Evolutionary conservation across 805 yeast genomes (phyloP).

Genomic region (Zygosaccharomyces gambellarensis): DNA sequence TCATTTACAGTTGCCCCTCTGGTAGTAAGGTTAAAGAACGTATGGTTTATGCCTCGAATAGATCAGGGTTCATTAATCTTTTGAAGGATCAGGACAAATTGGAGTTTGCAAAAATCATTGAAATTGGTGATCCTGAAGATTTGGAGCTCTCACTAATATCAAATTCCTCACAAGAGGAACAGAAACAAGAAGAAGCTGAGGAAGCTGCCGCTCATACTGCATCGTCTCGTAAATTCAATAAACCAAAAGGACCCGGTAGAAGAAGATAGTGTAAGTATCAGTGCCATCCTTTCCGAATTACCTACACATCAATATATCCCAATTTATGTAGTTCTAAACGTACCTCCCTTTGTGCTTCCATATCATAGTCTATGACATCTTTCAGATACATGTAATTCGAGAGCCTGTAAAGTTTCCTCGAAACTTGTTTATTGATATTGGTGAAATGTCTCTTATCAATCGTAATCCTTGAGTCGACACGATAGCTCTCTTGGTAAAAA

Average conservation of each 20-base stretch:
- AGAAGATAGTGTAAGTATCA: slow-evolving; percentile 24
- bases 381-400: slow-evolving; percentile 21
- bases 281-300: neutral
- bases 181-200: slow-evolving; percentile 29
- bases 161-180: slow-evolving; percentile 28
- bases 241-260: slow-evolving; percentile 71
- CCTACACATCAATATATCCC: slow-evolving; percentile 5
- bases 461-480: neutral
- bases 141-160: slow-evolving; percentile 44
- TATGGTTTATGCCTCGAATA: slow-evolving; percentile 87
- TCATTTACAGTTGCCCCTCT: slow-evolving; percentile 85
- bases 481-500: slow-evolving; percentile 35
- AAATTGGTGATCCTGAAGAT: slow-evolving; percentile 71
- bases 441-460: slow-evolving; percentile 47
- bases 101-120: slow-evolving; percentile 47
- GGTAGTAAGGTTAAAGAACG: slow-evolving; percentile 85
- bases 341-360: slow-evolving; percentile 14
- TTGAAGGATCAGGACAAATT: slow-evolving; percentile 39
- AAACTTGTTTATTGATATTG: slow-evolving; percentile 54
- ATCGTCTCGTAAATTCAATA: slow-evolving; percentile 39
- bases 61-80: slow-evolving; percentile 52
- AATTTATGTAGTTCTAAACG: slow-evolving; percentile 10
- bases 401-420: slow-evolving; percentile 50
- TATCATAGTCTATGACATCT: slow-evolving; percentile 14
- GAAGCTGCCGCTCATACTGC: slow-evolving; percentile 13